phyloP scores from a whole-genome alignment of 2,329 filamentous ascomycete species.

The Rhynchosporium agropyri region DNA sequence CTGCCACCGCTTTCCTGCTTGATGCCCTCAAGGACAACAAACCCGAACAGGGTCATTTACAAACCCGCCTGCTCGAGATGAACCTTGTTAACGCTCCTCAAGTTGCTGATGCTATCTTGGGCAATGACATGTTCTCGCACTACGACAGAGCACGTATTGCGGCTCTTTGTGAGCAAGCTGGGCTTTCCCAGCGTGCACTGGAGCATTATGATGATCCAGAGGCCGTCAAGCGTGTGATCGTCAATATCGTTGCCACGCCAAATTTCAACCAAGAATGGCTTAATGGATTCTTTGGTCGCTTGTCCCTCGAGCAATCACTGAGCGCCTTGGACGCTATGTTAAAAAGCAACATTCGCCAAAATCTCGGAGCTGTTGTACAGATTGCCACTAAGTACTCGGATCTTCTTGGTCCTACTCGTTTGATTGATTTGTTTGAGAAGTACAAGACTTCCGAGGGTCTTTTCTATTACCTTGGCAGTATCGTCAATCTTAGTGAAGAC shows the following conservation, averaged over 20 bases:
- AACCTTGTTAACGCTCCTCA: slow-evolving; percentile 95
- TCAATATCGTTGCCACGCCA: slow-evolving; percentile 79
- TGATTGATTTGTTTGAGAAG: slow-evolving; percentile 96
- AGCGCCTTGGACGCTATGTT: slow-evolving; percentile 97
- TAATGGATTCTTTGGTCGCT: slow-evolving; percentile 86
- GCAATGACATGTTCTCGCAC: slow-evolving; percentile 98
- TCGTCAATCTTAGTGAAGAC: slow-evolving; percentile 96
- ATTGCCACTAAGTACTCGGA: slow-evolving; percentile 98
- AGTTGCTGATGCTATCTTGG: slow-evolving; percentile 95
- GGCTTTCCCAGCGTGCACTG: slow-evolving; percentile 81
- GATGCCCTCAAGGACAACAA: slow-evolving; percentile 95
- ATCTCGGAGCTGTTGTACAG: slow-evolving; percentile 90
- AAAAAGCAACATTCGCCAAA: slow-evolving; percentile 94
- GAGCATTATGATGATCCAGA: slow-evolving; percentile 94
- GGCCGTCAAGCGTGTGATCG: slow-evolving; percentile 85
- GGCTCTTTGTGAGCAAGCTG: slow-evolving; percentile 88
- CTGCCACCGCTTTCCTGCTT: slow-evolving; percentile 95
- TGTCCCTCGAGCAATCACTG: slow-evolving; percentile 92
- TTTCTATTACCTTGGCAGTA: slow-evolving; percentile 97
- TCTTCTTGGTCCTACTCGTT: slow-evolving; percentile 79
- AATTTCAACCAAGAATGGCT: slow-evolving; percentile 92
- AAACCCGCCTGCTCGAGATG: slow-evolving; percentile 96
- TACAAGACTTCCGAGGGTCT: slow-evolving; percentile 96
- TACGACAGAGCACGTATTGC: slow-evolving; percentile 92
- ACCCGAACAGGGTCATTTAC: slow-evolving; percentile 88